phyloP scores from a whole-genome alignment of 75 land plant species.

The Larix kaempferi region DNA sequence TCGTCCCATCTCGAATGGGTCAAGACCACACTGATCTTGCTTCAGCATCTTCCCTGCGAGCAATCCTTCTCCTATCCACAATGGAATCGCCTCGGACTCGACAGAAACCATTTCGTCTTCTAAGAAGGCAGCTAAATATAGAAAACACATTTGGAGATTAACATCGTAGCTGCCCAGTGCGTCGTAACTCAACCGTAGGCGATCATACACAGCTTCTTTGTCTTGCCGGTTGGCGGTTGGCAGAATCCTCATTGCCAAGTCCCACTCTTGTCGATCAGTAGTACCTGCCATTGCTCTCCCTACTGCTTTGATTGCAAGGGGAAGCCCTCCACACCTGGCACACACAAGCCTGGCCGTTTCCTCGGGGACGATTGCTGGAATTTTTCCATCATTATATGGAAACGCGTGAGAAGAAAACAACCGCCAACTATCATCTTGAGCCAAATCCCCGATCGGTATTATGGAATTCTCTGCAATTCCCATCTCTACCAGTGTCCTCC shows the following conservation, averaged over 20 bases:
- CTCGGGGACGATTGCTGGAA: neutral
- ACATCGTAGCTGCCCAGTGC: neutral
- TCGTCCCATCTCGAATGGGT: neutral
- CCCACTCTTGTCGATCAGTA: neutral
- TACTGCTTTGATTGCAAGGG: neutral
- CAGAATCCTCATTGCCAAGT: neutral
- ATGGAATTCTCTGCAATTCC: neutral
- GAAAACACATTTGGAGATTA: constrained; percentile 1
- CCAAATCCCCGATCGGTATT: neutral
- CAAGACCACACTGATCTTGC: neutral
- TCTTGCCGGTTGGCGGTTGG: neutral
- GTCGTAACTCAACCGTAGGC: neutral
- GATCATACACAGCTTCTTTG: neutral
- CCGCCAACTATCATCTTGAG: neutral
- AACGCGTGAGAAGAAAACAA: neutral
- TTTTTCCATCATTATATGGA: neutral
- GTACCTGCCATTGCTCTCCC: neutral
- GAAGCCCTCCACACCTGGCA: neutral
- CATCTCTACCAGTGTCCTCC: neutral
- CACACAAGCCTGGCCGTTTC: neutral
- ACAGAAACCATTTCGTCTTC: neutral
- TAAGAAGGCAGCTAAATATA: neutral
- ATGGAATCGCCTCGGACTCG: neutral
- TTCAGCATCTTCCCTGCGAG: neutral
- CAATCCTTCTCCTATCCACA: neutral